A percentile compares a stretch with the other conserved stretches of the same genome.
These are phyloP conservation scores for Kwoniella sp. DNA, from an alignment of 768 basidiomycete species.

Conservation along the genomic window DNA sequence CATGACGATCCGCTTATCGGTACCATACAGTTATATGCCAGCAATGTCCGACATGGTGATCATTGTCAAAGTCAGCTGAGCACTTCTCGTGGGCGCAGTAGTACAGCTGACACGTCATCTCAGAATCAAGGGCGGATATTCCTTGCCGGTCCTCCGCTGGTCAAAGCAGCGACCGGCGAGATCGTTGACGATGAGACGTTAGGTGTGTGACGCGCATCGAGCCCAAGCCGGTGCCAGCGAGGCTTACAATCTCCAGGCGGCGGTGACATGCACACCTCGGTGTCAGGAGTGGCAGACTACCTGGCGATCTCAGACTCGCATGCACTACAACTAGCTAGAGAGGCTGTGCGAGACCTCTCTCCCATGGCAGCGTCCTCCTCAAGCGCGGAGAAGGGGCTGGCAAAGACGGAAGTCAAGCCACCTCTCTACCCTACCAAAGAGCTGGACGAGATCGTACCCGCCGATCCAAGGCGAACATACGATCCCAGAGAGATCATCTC, in stretches of 20 bases:
- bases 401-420: slow-evolving; percentile 8
- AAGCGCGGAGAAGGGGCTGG: background rate
- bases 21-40: slow-evolving; percentile 58
- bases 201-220: too few relatives aligned
- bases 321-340: slow-evolving; percentile 35
- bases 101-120: background rate
- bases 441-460: slow-evolving; percentile 84
- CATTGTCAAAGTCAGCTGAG: slow-evolving; percentile 36
- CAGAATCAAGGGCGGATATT: slow-evolving; percentile 89
- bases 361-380: slow-evolving; percentile 5
- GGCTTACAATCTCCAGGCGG: slow-evolving; percentile 28
- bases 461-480: slow-evolving; percentile 79
- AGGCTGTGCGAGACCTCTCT: slow-evolving; percentile 38
- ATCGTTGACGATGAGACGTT: slow-evolving; percentile 87
- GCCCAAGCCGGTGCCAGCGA: too few relatives aligned
- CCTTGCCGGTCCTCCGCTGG: slow-evolving; percentile 87
- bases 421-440: slow-evolving; percentile 77
- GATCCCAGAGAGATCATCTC: slow-evolving; percentile 94
- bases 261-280: slow-evolving; percentile 44
- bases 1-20: too few relatives aligned
- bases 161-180: slow-evolving; percentile 91
- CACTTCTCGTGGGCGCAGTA: background rate
- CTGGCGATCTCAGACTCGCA: slow-evolving; percentile 35
- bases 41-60: slow-evolving; percentile 86
- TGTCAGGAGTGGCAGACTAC: slow-evolving; percentile 45